These are phyloP conservation scores for Westerdykella sp. DNA, from an alignment of 2,329 filamentous ascomycete genomes.

Conservation along the genomic window DNA sequence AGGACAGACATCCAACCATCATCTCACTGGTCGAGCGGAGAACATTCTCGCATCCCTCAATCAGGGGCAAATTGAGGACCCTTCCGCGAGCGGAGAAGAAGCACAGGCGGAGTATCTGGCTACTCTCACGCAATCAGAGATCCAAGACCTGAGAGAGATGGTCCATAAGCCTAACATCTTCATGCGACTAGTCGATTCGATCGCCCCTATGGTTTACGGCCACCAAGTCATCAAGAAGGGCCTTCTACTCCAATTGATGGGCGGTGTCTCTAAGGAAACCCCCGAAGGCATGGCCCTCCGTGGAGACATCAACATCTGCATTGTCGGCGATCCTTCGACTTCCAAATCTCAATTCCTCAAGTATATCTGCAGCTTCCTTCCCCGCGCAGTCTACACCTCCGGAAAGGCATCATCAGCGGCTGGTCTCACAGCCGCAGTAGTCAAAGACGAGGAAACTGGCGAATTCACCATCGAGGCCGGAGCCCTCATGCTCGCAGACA, in stretches of 20 bases:
- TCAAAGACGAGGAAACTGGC: conserved; percentile 97
- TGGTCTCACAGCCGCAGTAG: conserved; percentile 91
- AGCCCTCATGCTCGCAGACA: conserved; percentile 93
- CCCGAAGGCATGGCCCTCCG: conserved; percentile 91
- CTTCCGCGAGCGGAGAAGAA: conserved; percentile 64
- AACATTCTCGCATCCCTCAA: conserved; percentile 84
- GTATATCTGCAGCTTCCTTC: conserved; percentile 95
- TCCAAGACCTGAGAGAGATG: conserved; percentile 85
- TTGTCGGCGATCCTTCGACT: conserved; percentile 93
- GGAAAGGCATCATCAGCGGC: conserved; percentile 96
- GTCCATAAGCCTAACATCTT: conserved; percentile 96
- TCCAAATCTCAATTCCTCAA: conserved; percentile 98
- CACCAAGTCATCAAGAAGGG: conserved; percentile 98
- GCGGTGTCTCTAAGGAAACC: conserved; percentile 88
- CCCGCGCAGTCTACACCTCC: conserved; percentile 92
- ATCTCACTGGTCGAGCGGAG: conserved; percentile 64
- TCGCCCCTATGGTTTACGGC: conserved; percentile 95
- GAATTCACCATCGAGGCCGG: conserved; percentile 98
- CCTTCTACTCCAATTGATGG: conserved; percentile 85
- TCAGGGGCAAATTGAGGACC: conserved; percentile 61
- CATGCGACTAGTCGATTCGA: conserved; percentile 81
- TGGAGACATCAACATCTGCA: conserved; percentile 98
- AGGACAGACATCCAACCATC: conserved; percentile 65
- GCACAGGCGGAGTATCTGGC: conserved; percentile 82
- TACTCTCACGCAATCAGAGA: conserved; percentile 78